These are phyloP conservation scores for Chenopodium formosanum DNA, from an alignment of 148 eudicot species.

Conservation along the genomic window DNA sequence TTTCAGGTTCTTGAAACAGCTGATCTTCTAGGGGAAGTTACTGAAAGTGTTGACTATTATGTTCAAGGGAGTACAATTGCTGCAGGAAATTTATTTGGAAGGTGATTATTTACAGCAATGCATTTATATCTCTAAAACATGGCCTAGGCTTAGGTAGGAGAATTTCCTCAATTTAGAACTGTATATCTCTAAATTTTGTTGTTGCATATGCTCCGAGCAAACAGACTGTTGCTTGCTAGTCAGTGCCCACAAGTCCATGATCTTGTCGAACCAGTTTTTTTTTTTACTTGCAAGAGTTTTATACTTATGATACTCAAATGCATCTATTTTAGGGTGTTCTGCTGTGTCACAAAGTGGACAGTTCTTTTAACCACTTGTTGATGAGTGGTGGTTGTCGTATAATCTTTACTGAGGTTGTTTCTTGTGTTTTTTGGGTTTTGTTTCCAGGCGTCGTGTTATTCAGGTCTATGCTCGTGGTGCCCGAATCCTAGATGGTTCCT, in stretches of 20 bases:
- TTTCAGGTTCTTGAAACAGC: slow-evolving; percentile 86
- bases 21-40: slow-evolving; percentile 90
- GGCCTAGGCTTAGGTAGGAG: neutral
- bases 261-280: neutral
- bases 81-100: slow-evolving; percentile 95
- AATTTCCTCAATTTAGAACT: neutral
- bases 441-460: slow-evolving; percentile 79
- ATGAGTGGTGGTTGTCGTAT: neutral
- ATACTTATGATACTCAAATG: too few species aligned
- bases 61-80: slow-evolving; percentile 94
- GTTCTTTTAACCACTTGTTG: neutral
- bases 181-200: neutral
- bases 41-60: slow-evolving; percentile 91
- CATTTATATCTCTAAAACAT: neutral
- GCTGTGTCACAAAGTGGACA: slow-evolving; percentile 5
- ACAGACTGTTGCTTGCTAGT: slow-evolving; percentile 11
- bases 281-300: neutral
- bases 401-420: slow-evolving; percentile 7
- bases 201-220: neutral
- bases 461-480: slow-evolving; percentile 94
- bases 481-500: slow-evolving; percentile 90
- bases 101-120: slow-evolving; percentile 43
- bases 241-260: neutral
- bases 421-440: slow-evolving; percentile 12
- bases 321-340: neutral